Evolutionary conservation across 352 stramenopile genomes (phyloP), one percentile per base, ranked within the genome.

Genomic region (Pythium brassicae): DNA sequence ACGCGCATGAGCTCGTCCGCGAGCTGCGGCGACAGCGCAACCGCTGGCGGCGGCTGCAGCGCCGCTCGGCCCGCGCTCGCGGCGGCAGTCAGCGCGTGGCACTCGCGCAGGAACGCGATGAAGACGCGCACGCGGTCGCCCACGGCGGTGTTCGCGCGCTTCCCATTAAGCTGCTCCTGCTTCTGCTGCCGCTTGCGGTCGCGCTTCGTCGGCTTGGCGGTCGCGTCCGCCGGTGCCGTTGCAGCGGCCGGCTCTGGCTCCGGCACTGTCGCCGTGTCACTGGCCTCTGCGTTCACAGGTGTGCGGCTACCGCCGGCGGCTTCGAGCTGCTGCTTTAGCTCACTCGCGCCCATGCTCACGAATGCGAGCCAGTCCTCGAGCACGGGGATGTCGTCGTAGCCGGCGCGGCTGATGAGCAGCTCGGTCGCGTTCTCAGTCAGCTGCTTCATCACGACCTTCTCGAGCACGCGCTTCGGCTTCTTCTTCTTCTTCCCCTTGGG

Each of bases 351-450:
- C 27, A 50, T 39, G 23, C 29, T 48, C 20, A 79, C 63, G 11
- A 86, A 55, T n/a, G 61, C 59, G 25, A 68, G 44, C 81, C 81
- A 92, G 8, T 62, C 52, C 54, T 68, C 62, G 17, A 91, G 58
- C 53, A 76, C 43, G 12, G 22, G 11, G 14, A 76, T 55, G 7
- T 87, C 57, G 1, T 64, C 66, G 9, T 52, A 64, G 0, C 48
- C 65, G 6, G 72, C 73, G 53, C 76, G 70, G 39, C 74, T 78
- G 32, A 89, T 59, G 42, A 92, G 53, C 51, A 92, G 51, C 43
- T 92, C 81, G 17, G 81, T 92, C 43, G 76, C 68, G 48, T 73
- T 75, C 27, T 92, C 78, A 17, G 88, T 62, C 35, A 92, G 60
- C 53, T 92, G 78, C 4, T 63, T 59, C 48, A 75, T 61, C 17